These are phyloP conservation scores for Boletus subparvulus DNA, from an alignment of 768 basidiomycete genomes.

Conservation along the genomic window DNA sequence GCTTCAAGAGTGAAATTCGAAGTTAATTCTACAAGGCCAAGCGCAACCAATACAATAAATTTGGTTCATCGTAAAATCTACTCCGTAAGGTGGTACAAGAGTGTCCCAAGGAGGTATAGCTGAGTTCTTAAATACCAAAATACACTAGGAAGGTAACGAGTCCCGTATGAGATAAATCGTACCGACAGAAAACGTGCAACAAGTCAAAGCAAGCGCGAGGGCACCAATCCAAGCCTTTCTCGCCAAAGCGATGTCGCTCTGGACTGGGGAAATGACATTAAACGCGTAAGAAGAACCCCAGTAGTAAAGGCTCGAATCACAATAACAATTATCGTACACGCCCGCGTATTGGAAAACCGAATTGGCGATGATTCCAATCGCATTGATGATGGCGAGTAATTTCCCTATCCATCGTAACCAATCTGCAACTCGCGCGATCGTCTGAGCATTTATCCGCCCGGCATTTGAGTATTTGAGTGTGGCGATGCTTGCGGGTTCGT, in stretches of 20 bases:
- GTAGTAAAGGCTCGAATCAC: conserved; percentile 25
- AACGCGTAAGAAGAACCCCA: conserved; percentile 26
- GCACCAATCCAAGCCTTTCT: conserved; percentile 39
- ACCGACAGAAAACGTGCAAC: conserved; percentile 26
- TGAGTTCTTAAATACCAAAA: neutral
- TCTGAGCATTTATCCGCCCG: neutral
- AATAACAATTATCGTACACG: conserved; percentile 31
- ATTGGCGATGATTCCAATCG: conserved; percentile 23
- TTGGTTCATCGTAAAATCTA: too few relatives aligned
- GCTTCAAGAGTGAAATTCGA: too few relatives aligned
- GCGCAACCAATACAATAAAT: too few relatives aligned
- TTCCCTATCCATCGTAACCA: conserved; percentile 29
- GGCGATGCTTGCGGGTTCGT: neutral
- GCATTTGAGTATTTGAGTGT: neutral
- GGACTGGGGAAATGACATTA: conserved; percentile 21
- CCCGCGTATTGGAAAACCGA: conserved; percentile 32
- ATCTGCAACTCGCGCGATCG: conserved; percentile 2
- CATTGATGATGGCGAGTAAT: conserved; percentile 28
- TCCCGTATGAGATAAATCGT: conserved; percentile 32
- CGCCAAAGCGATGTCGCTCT: conserved; percentile 27
- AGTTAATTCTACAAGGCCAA: too few relatives aligned
- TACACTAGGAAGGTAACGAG: conserved; percentile 10
- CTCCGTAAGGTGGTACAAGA: too few relatives aligned
- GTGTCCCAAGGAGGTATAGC: too few relatives aligned
- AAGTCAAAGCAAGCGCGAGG: conserved; percentile 27